These are phyloP conservation scores for Zymoseptoria brevis DNA, from an alignment of 2,329 filamentous ascomycete genomes.

Conservation along the genomic window DNA sequence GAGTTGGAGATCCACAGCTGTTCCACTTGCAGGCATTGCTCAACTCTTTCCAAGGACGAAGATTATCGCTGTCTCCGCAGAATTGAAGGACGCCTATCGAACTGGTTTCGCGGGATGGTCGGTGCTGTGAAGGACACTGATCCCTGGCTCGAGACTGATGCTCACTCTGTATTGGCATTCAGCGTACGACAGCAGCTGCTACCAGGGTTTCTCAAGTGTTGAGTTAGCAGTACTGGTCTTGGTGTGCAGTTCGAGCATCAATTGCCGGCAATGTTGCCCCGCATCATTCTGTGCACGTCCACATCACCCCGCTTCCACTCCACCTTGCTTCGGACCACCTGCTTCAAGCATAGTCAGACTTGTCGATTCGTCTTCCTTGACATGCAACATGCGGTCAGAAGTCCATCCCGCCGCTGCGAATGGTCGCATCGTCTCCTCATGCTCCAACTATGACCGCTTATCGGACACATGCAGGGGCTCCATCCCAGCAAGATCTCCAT, in stretches of 20 bases:
- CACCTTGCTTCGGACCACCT: background rate
- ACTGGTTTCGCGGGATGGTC: background rate
- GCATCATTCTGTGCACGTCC: background rate
- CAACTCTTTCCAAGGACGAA: conserved; percentile 5
- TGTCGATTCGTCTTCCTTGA: background rate
- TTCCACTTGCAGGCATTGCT: conserved; percentile 16
- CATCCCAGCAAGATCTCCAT: background rate
- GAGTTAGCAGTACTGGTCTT: background rate
- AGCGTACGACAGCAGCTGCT: background rate
- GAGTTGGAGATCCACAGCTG: background rate
- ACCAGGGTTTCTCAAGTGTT: background rate
- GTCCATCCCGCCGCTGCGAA: background rate
- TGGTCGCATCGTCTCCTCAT: background rate
- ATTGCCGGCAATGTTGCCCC: background rate
- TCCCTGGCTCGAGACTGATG: background rate
- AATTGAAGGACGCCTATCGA: background rate
- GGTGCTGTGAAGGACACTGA: background rate
- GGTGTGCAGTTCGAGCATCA: background rate
- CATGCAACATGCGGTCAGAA: background rate
- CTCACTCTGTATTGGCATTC: background rate
- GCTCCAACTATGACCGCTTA: background rate
- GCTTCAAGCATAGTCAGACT: background rate
- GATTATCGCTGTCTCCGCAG: background rate
- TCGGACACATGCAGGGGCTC: background rate
- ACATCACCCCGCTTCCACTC: background rate